Evolutionary conservation across 345 rosid genomes (phyloP).

Genomic region (Salix purpurea): DNA sequence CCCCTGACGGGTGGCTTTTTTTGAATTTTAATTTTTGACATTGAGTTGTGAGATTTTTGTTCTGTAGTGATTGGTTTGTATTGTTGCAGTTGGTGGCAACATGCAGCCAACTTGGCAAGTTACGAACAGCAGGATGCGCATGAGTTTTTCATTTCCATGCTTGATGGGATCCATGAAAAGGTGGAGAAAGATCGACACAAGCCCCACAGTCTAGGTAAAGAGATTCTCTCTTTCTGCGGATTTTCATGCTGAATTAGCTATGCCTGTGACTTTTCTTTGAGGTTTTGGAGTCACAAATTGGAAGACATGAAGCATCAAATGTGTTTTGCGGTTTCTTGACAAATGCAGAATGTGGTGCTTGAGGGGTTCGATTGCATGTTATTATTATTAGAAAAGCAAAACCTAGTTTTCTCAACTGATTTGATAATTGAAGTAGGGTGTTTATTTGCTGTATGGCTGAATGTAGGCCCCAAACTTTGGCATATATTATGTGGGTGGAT

Average conservation of each 20-base stretch:
- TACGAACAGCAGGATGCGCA: slow-evolving; percentile 95
- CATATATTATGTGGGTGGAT: background rate
- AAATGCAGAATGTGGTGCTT: too few relatives aligned
- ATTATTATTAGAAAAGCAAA: too few relatives aligned
- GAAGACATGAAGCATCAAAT: too few relatives aligned
- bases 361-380: too few relatives aligned
- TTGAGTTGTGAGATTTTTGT: background rate
- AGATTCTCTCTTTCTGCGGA: background rate
- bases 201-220: slow-evolving; percentile 40
- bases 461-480: background rate
- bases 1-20: background rate
- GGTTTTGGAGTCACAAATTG: background rate
- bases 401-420: background rate
- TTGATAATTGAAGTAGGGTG: background rate
- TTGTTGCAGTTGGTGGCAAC: slow-evolving; percentile 89
- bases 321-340: too few relatives aligned
- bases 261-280: background rate
- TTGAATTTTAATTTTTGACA: background rate
- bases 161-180: slow-evolving; percentile 84
- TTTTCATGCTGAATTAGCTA: background rate
- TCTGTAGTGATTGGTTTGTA: background rate
- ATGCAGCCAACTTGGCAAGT: slow-evolving; percentile 70
- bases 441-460: background rate
- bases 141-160: slow-evolving; percentile 85
- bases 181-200: slow-evolving; percentile 51